Evolutionary conservation across 345 rosid species (phyloP).

Genomic region (Camelina neglecta): DNA sequence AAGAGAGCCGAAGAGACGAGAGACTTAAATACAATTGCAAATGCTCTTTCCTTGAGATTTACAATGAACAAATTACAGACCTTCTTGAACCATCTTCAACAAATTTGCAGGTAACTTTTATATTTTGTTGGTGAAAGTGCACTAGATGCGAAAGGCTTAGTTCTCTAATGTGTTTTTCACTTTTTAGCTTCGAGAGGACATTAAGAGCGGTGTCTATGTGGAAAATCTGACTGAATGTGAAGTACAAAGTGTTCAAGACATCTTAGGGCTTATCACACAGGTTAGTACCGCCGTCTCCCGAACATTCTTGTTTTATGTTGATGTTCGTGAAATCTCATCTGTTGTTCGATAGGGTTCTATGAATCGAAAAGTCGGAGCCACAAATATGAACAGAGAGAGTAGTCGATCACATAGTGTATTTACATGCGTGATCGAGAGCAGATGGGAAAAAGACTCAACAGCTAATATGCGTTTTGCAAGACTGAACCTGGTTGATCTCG

Average conservation of each 20-base stretch:
- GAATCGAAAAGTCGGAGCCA: slow-evolving; percentile 92
- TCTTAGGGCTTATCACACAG: slow-evolving; percentile 81
- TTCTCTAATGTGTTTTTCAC: slow-evolving; percentile 28
- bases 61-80: slow-evolving; percentile 94
- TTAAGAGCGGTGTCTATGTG: slow-evolving; percentile 79
- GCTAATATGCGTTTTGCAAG: slow-evolving; percentile 89
- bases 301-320: slow-evolving; percentile 2
- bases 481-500: slow-evolving; percentile 91
- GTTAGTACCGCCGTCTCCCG: slow-evolving; percentile 44
- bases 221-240: slow-evolving; percentile 94
- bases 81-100: slow-evolving; percentile 94
- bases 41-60: slow-evolving; percentile 96
- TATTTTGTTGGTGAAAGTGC: slow-evolving; percentile 16
- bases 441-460: slow-evolving; percentile 92
- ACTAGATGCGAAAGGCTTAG: slow-evolving; percentile 8
- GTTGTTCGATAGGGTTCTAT: slow-evolving; percentile 66
- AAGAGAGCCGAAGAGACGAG: slow-evolving; percentile 93
- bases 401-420: slow-evolving; percentile 95
- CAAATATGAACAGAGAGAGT: slow-evolving; percentile 97
- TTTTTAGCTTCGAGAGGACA: slow-evolving; percentile 87
- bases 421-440: slow-evolving; percentile 90
- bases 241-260: slow-evolving; percentile 78
- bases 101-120: slow-evolving; percentile 70
- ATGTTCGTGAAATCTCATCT: slow-evolving; percentile 29
- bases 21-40: slow-evolving; percentile 85